Conservation (phyloP, 345 rosid species). For the Viola odorata region DNA sequence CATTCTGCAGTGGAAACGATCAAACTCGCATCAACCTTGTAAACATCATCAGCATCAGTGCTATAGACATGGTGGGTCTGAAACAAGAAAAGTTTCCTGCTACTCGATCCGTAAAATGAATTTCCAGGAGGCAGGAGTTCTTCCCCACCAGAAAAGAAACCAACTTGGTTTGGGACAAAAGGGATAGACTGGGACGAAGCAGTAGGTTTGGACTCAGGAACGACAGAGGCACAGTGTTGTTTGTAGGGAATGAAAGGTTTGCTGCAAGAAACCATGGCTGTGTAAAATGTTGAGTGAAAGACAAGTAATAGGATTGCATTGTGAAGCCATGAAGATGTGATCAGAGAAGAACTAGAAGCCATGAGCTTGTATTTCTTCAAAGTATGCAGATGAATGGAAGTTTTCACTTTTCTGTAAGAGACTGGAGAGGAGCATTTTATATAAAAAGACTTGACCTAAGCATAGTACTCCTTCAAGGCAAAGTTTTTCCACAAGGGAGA, state of each 20-base stretch:
- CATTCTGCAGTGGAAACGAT: conserved; percentile 1
- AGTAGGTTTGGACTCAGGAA: conserved; percentile 20
- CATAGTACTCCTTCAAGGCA: too few species aligned
- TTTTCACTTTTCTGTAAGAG: too few species aligned
- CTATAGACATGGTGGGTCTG: conserved; percentile 15
- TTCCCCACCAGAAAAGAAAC: conserved; percentile 29
- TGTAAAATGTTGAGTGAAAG: not conserved
- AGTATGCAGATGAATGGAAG: too few species aligned
- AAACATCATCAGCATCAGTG: conserved; percentile 14
- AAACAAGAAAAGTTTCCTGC: conserved; percentile 2
- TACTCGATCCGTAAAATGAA: not conserved
- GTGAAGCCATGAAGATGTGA: conserved; percentile 9
- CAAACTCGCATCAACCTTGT: conserved; percentile 24
- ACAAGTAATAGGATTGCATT: not conserved
- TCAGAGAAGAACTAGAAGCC: not conserved
- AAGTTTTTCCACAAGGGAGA: too few species aligned
- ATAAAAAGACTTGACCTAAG: too few species aligned
- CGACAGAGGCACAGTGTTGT: conserved; percentile 23
- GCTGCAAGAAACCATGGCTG: conserved; percentile 2
- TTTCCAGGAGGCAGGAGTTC: not conserved
- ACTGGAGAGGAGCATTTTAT: too few species aligned
- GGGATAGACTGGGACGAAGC: conserved; percentile 21
- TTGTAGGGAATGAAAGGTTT: conserved; percentile 13
- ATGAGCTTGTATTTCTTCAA: not conserved
- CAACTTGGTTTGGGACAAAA: conserved; percentile 18